Percentiles rank a stretch among this genome's conserved stretches.
These are phyloP conservation scores for Pelargonium citronellum DNA, from an alignment of 441 rosid species.

Conservation along the genomic window DNA sequence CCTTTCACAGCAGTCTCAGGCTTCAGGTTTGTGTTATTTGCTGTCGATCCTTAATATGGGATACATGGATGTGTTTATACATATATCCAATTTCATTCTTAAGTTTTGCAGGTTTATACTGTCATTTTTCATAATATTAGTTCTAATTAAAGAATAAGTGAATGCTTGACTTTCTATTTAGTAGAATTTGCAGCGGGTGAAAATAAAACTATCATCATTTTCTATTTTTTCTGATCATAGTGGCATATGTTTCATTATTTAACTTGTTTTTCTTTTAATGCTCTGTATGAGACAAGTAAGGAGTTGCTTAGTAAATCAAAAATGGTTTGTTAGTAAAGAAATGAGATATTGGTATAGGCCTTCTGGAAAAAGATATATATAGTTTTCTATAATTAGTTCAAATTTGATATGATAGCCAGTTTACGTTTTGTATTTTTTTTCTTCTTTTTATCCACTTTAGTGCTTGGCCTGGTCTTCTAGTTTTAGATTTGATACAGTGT, in stretches of 20 bases:
- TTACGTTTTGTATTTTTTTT: no score
- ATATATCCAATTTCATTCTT: not conserved
- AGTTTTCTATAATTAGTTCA: no score
- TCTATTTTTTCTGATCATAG: not conserved
- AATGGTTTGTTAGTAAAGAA: not conserved
- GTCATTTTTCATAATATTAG: not conserved
- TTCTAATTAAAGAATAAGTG: not conserved
- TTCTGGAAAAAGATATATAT: not conserved
- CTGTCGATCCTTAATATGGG: not conserved
- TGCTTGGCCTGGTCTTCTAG: not conserved
- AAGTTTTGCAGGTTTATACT: not conserved
- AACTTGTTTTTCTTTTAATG: not conserved
- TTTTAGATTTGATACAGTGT: not conserved
- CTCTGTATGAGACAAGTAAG: no score
- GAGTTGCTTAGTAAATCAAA: not conserved
- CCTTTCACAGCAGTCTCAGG: slow-evolving; percentile 86
- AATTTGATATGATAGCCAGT: no score
- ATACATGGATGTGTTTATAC: not conserved
- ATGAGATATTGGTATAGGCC: not conserved
- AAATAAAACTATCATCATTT: not conserved
- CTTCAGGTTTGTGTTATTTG: slow-evolving; percentile 67
- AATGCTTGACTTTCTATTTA: not conserved
- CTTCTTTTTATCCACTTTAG: not conserved
- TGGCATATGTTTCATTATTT: not conserved
- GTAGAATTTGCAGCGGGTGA: not conserved